Conservation (phyloP, 352 stramenopile genomes). For the Globisporangium emineosum region DNA sequence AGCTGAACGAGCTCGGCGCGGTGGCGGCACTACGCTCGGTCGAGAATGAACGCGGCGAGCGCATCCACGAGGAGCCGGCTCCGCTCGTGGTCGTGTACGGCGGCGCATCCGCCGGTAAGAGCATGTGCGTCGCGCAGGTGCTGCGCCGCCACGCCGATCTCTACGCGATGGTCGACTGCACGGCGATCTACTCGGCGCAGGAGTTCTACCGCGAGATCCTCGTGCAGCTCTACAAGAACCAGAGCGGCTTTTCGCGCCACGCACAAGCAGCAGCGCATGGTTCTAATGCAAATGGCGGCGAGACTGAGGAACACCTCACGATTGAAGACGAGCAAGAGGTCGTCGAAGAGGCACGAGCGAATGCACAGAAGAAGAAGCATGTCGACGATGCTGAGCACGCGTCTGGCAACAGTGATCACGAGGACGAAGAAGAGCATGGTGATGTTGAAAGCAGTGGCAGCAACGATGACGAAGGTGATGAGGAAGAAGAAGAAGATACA, state of each 20-base stretch:
- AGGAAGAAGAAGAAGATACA: background rate
- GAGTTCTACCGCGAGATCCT: constrained; percentile 76
- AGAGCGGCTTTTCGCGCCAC: background rate
- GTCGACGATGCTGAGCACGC: background rate
- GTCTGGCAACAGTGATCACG: background rate
- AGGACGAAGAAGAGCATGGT: background rate
- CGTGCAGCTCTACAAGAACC: constrained; percentile 45
- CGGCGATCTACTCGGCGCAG: constrained; percentile 53
- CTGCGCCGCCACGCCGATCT: constrained; percentile 30
- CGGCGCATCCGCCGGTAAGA: constrained; percentile 77
- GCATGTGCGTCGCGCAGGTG: constrained; percentile 41
- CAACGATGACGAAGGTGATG: background rate
- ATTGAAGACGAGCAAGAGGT: constrained; percentile 10
- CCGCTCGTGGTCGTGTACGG: constrained; percentile 72
- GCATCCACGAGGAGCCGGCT: constrained; percentile 37
- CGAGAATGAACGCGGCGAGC: constrained; percentile 3
- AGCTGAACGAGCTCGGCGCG: constrained; percentile 44
- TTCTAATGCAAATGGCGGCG: background rate
- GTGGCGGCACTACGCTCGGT: constrained; percentile 38
- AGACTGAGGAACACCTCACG: constrained; percentile 3
- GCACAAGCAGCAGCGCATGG: background rate
- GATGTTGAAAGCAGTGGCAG: background rate
- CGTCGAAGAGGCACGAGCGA: background rate
- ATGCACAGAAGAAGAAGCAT: background rate
- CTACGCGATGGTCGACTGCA: constrained; percentile 70